Evolutionary conservation across 2,329 filamentous ascomycete genomes (phyloP), one percentile per base, ranked within the genome.

Genomic region (Laburnicola sp.): DNA sequence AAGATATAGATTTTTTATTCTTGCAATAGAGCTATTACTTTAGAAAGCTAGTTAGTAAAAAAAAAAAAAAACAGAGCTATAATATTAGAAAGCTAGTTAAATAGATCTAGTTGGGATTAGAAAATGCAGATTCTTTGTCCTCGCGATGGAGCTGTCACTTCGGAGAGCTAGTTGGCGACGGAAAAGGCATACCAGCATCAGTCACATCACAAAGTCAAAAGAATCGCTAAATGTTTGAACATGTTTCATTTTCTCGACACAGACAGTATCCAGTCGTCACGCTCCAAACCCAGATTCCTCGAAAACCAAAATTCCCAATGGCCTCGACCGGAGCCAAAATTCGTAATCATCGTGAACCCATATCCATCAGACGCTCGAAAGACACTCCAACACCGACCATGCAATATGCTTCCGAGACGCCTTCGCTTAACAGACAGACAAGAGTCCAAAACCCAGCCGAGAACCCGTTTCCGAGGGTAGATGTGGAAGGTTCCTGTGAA

Each of bases 361-460:
- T 61, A 51, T 60, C 50, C 54, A 63, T 58, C 35, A 52, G 58
- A 59, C 59, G 64, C 62, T 65, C 61, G 60, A 63, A 63, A 59
- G 34, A 38, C 35, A 21, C 54, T 39, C 48, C 50, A 59, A 61
- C 64, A 60, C 64, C 63, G 41, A 58, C 59, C 30, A 50, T 58
- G 58, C 53, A 64, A 47, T 22, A 54, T 58, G 62, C 63, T 67
- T 63, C 65, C 64, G 62, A 67, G 63, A 66, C 65, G 65, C 65
- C 64, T 57, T 53, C 57, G 61, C 58, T 66, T 50, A 60, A 62
- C 54, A 51, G 22, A 43, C 42, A 27, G 45, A 48, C 30, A 45
- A 50, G 51, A 61, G 57, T 52, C 44, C 53, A 51, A 59, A 48
- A 57, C 59, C 55, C 53, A 60, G 63, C 57, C 60, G 50, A 50